phyloP scores from a whole-genome alignment of 352 stramenopile genomes.

The Aphanomyces invadans region DNA sequence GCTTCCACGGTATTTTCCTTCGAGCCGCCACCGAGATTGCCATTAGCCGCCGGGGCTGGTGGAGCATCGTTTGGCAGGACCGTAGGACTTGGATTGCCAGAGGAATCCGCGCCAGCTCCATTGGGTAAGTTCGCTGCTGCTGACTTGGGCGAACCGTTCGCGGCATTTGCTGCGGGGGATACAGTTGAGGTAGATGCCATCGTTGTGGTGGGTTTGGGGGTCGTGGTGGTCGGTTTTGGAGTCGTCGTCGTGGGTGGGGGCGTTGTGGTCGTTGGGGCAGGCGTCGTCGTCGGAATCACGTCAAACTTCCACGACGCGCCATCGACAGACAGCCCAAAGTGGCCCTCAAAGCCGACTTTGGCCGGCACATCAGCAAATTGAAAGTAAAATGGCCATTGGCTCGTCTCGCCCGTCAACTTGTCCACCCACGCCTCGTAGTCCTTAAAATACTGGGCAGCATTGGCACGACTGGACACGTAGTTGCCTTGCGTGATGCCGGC shows the following conservation, averaged over 20 bases:
- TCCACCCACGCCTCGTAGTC: constrained; percentile 34
- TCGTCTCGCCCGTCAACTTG: constrained; percentile 25
- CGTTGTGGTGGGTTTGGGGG: not conserved
- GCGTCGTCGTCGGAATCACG: not conserved
- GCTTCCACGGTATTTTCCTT: not conserved
- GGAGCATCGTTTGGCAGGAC: no score
- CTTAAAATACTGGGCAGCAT: constrained; percentile 37
- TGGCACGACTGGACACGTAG: constrained; percentile 20
- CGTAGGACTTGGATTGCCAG: no score
- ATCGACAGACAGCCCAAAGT: constrained; percentile 35
- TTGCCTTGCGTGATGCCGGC: constrained; percentile 24
- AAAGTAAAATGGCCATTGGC: constrained; percentile 40
- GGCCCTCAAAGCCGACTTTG: constrained; percentile 36
- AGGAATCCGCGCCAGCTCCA: no score
- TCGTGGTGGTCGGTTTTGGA: not conserved
- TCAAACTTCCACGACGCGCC: constrained; percentile 18
- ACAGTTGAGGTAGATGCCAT: no score
- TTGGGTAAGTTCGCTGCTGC: not conserved
- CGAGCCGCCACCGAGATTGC: not conserved
- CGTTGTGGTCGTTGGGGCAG: constrained; percentile 3
- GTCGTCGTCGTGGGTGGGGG: constrained; percentile 13
- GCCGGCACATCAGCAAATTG: constrained; percentile 50
- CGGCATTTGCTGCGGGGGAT: no score
- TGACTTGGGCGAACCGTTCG: no score
- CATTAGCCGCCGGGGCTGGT: no score